Conservation (phyloP, 2,329 filamentous ascomycete species). For the Cordyceps militaris region DNA sequence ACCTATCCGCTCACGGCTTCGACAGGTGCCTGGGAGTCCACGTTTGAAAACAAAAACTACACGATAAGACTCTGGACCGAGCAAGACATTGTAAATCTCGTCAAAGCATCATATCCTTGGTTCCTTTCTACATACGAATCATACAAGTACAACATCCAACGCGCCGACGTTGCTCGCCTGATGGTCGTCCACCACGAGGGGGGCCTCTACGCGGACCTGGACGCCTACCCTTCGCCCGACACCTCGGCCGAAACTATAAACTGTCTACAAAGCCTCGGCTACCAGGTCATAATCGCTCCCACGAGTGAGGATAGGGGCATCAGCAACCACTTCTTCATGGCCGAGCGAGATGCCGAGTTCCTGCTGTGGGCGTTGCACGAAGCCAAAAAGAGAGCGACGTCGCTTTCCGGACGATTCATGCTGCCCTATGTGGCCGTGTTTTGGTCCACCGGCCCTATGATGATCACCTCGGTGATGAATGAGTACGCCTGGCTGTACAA, state of each 20-base stretch:
- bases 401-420: slow-evolving; percentile 13
- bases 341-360: slow-evolving; percentile 14
- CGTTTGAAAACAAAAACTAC: slow-evolving; percentile 16
- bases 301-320: slow-evolving; percentile 13
- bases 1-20: slow-evolving; percentile 17
- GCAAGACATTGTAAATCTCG: slow-evolving; percentile 16
- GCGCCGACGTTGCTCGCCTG: slow-evolving; percentile 20
- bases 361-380: slow-evolving; percentile 18
- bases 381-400: slow-evolving; percentile 17
- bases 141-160: slow-evolving; percentile 19
- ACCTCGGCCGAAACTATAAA: slow-evolving; percentile 8
- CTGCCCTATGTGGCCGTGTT: slow-evolving; percentile 21
- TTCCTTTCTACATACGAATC: slow-evolving; percentile 18
- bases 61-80: slow-evolving; percentile 22
- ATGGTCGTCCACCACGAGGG: slow-evolving; percentile 19
- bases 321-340: slow-evolving; percentile 24
- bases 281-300: slow-evolving; percentile 16
- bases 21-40: slow-evolving; percentile 14
- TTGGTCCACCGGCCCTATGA: slow-evolving; percentile 22
- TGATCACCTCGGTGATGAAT: slow-evolving; percentile 18
- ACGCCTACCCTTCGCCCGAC: slow-evolving; percentile 15
- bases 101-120: slow-evolving; percentile 18
- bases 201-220: slow-evolving; percentile 21
- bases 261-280: slow-evolving; percentile 16
- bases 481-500: slow-evolving; percentile 16